Evolutionary conservation across 768 basidiomycete species (phyloP), one percentile per base, ranked within the genome.

Genomic region (Lactarius indigo): DNA sequence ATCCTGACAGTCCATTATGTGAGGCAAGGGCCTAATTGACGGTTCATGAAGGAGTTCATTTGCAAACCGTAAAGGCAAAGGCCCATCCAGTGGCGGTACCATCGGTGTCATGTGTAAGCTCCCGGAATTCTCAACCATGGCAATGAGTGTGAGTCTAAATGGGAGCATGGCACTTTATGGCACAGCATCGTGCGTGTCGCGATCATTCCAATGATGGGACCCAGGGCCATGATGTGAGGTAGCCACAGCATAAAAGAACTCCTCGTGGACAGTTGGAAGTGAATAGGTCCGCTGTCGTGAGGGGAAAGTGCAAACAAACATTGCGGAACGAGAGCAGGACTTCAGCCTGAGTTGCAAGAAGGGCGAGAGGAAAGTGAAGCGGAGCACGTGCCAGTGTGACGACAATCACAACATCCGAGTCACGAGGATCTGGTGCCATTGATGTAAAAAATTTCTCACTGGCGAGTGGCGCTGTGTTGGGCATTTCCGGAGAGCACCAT

Each of bases 131-230:
- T 63, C 39, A 15, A n/a, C 0, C 9, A 20, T 30, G 9, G 33
- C 28, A 50, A n/a, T 18, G 5, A 7, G 18, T 30, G 1, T 15
- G 8, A 37, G 20, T 35, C 60, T 28, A 66, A 66, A 26, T 28
- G 30, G n/a, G 33, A 31, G 3, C 2, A 41, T 60, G 65, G 65
- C 65, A 66, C 65, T 7, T 4, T 20, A 3, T 18, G 8, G 18
- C 57, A 66, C 61, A 58, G 65, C 65, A 54, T 37, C 13, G 18
- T 28, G 15, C 39, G 7, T 52, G 47, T 50, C 47, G 10, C 20
- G 35, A 37, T 31, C 57, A 39, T 10, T 30, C 8, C 31, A 23
- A 10, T 23, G 8, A 18, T 60, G 59, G 23, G 33, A 42, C 54
- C 15, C 3, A 17, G 50, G 33, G 15, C 44, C 59, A 44, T 33